phyloP scores from a whole-genome alignment of 768 basidiomycete species.

The Russula olivacea region DNA sequence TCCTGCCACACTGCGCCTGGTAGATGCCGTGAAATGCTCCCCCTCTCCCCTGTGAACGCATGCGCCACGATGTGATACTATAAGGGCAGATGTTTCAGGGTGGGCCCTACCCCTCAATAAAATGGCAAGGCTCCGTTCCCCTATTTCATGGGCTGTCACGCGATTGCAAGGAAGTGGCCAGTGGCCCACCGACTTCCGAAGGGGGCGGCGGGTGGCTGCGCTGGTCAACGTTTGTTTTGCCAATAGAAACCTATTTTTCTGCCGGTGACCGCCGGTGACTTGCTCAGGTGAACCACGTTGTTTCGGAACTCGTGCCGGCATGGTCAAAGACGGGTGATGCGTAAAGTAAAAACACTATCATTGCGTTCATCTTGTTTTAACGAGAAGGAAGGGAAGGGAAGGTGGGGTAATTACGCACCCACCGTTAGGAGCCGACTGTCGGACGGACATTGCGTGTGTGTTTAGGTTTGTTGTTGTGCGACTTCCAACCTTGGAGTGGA shows the following conservation, averaged over 20 bases:
- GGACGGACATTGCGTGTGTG: constrained; percentile 8
- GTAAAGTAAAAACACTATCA: not conserved
- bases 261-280: no score
- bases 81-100: constrained; percentile 9
- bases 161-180: not conserved
- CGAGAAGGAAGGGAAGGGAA: not conserved
- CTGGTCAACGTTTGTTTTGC: no score
- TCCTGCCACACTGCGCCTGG: not conserved
- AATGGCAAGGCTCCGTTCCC: constrained; percentile 2
- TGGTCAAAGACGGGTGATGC: no score
- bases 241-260: no score
- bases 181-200: not conserved
- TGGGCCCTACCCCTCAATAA: not conserved
- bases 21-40: not conserved
- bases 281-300: no score
- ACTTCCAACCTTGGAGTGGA: no score
- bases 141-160: not conserved
- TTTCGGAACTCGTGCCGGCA: no score
- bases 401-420: not conserved
- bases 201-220: no score
- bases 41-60: not conserved
- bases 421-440: not conserved
- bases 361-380: not conserved
- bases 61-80: constrained; percentile 1
- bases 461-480: not conserved